These are phyloP conservation scores for Wickerhamiella occidentalis DNA, from an alignment of 805 yeast genomes.

Conservation along the genomic window DNA sequence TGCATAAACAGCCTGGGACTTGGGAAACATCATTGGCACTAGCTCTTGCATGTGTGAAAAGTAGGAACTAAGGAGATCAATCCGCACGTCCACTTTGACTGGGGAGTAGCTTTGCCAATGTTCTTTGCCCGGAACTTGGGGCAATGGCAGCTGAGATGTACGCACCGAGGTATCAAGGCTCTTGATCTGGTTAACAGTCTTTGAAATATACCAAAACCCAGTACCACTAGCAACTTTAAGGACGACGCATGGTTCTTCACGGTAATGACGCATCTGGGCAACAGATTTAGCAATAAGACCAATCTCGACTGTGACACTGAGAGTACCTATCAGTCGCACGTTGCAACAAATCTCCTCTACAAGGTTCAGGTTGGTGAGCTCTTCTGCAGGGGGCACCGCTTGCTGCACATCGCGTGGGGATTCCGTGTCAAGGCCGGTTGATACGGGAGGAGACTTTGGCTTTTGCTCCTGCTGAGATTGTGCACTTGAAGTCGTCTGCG, in stretches of 20 bases:
- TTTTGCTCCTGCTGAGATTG: neutral
- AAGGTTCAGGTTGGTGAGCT: neutral
- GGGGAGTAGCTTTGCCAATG: constrained; percentile 52
- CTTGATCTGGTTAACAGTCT: constrained; percentile 47
- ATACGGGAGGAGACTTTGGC: neutral
- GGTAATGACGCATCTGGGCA: constrained; percentile 6
- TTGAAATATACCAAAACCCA: constrained; percentile 56
- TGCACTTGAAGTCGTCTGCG: neutral
- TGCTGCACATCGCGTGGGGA: neutral
- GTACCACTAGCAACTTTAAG: constrained; percentile 53
- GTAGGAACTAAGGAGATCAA: constrained; percentile 44
- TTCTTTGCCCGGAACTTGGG: constrained; percentile 51
- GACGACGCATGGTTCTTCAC: constrained; percentile 47
- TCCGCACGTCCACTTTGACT: constrained; percentile 48
- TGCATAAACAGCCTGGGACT: constrained; percentile 6
- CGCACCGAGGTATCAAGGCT: constrained; percentile 51
- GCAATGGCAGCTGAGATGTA: constrained; percentile 35
- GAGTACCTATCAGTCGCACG: neutral
- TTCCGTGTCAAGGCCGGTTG: neutral
- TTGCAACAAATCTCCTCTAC: constrained; percentile 1
- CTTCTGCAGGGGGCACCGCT: neutral
- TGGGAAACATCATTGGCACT: neutral
- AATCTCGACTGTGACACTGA: neutral
- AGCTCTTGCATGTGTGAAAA: constrained; percentile 13
- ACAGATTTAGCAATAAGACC: constrained; percentile 7